A percentile compares a stretch with the other conserved stretches of the same genome.
phyloP scores from a whole-genome alignment of 768 basidiomycete species.

The Rhodotorula toruloides region DNA sequence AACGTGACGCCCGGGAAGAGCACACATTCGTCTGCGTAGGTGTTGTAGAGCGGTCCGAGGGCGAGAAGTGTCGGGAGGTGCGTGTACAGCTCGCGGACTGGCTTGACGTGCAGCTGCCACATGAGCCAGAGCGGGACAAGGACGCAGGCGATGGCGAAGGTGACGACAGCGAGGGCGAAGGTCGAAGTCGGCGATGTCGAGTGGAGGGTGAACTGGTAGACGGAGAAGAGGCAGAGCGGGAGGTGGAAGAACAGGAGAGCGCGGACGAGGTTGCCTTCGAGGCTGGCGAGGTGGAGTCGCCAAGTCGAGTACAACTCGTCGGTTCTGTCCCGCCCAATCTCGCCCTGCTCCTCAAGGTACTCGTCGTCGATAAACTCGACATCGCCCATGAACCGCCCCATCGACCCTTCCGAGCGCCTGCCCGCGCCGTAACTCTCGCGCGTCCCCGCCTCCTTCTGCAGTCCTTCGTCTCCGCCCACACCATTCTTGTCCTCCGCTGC shows the following conservation, averaged over 20 bases:
- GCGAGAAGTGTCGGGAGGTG: constrained; percentile 86
- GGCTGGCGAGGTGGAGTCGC: constrained; percentile 27
- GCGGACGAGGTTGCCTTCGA: constrained; percentile 75
- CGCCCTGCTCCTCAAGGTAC: no score
- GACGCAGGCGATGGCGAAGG: constrained; percentile 74
- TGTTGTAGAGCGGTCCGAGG: constrained; percentile 88
- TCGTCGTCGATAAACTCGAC: constrained; percentile 31
- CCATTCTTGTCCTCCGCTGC: constrained; percentile 30
- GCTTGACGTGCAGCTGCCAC: constrained; percentile 68
- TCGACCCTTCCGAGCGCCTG: constrained; percentile 12
- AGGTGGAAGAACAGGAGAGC: constrained; percentile 88
- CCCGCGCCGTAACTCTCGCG: neutral
- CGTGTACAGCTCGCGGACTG: constrained; percentile 86
- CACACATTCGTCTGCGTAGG: constrained; percentile 84
- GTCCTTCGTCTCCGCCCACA: constrained; percentile 7
- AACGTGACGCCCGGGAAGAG: constrained; percentile 78
- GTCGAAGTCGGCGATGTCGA: constrained; percentile 58
- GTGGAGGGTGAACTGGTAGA: constrained; percentile 71
- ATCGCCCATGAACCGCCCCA: constrained; percentile 17
- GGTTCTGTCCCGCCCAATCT: constrained; percentile 5
- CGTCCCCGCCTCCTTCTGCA: neutral
- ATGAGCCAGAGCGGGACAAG: constrained; percentile 69
- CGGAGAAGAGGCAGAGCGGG: constrained; percentile 85
- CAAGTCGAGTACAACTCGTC: constrained; percentile 20
- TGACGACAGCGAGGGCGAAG: constrained; percentile 71